Conservation (phyloP, 179 eudicot species). For the Sideroxylon spinosum region DNA sequence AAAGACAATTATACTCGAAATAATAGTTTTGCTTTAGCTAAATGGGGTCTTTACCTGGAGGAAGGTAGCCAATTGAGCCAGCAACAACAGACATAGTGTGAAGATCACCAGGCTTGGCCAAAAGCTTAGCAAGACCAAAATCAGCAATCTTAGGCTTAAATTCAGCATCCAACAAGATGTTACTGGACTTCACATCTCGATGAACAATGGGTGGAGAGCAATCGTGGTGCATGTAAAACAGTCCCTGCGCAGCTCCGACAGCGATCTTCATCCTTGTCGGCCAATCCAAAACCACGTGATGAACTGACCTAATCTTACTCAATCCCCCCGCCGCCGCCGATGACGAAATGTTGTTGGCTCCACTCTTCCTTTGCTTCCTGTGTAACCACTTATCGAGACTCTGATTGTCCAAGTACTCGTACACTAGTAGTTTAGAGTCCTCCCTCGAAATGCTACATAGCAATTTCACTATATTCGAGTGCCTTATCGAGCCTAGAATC, state of each 20-base stretch:
- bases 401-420: slow-evolving; percentile 81
- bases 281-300: slow-evolving; percentile 48
- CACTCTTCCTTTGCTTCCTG: background rate
- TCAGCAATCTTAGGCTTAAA: slow-evolving; percentile 79
- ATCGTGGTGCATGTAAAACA: slow-evolving; percentile 83
- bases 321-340: too few relatives aligned
- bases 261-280: slow-evolving; percentile 69
- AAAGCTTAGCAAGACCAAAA: slow-evolving; percentile 59
- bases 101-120: slow-evolving; percentile 45
- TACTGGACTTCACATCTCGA: slow-evolving; percentile 26
- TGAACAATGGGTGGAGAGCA: slow-evolving; percentile 71
- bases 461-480: slow-evolving; percentile 72
- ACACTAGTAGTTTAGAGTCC: slow-evolving; percentile 67
- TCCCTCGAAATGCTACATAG: slow-evolving; percentile 73
- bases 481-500: slow-evolving; percentile 67
- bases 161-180: slow-evolving; percentile 68
- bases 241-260: slow-evolving; percentile 76
- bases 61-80: slow-evolving; percentile 88
- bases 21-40: too few relatives aligned
- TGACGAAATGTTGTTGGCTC: too few relatives aligned
- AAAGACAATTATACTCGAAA: too few relatives aligned
- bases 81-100: slow-evolving; percentile 61
- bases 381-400: slow-evolving; percentile 84
- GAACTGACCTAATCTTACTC: too few relatives aligned
- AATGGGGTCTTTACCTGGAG: slow-evolving; percentile 94